These are phyloP conservation scores for Cystobasidiaceae sp. DNA, from an alignment of 1,284 basidiomycete species.

Conservation along the genomic window DNA sequence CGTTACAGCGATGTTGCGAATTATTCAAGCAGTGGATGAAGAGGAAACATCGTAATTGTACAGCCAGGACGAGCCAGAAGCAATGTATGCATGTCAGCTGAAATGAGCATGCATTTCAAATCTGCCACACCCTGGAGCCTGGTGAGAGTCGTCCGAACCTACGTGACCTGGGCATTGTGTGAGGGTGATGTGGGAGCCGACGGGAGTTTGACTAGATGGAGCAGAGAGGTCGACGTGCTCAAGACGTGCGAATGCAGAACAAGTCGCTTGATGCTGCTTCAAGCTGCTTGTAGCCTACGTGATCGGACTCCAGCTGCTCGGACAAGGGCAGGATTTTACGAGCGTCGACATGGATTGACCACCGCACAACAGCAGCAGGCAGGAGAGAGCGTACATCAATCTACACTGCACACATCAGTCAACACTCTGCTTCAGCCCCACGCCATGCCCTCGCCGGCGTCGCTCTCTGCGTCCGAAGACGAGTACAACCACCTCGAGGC, in stretches of 20 bases:
- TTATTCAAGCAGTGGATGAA: background rate
- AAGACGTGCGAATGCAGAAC: background rate
- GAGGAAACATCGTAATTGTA: too few relatives aligned
- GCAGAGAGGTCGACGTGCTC: too few relatives aligned
- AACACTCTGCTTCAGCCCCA: background rate
- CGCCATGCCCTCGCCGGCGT: slow-evolving; percentile 27
- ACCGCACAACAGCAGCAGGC: background rate
- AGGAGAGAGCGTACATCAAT: too few relatives aligned
- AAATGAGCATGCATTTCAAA: slow-evolving; percentile 3
- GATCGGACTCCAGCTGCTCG: background rate
- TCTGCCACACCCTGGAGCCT: too few relatives aligned
- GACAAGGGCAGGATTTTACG: background rate
- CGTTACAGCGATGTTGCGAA: background rate
- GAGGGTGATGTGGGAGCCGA: slow-evolving; percentile 24
- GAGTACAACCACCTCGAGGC: slow-evolving; percentile 57
- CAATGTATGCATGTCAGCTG: background rate
- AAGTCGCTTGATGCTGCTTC: background rate
- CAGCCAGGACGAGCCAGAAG: background rate
- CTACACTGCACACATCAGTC: background rate
- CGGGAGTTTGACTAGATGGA: background rate
- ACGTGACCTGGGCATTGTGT: slow-evolving; percentile 33
- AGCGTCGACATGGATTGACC: background rate
- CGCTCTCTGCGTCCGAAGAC: slow-evolving; percentile 43
- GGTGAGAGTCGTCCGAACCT: background rate
- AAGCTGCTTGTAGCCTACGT: too few relatives aligned